Base-by-base conservation (phyloP, 176 grass and related monocot species). In the Eleusine coracana region DNA sequence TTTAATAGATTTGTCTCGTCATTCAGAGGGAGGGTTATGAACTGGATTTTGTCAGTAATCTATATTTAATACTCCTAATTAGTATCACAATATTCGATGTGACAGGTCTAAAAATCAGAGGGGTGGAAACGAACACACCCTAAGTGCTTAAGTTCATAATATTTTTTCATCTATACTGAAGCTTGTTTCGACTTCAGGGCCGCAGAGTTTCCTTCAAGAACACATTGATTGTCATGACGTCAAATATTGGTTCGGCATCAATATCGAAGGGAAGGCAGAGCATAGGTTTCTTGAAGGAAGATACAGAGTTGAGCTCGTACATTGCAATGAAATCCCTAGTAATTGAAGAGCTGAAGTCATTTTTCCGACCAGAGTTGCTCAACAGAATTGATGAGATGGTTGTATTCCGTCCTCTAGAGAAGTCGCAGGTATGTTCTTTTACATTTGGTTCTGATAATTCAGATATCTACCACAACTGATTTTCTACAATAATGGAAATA, bases 171-270 rank as follows among this genome's bases (percentile, higher is more conserved):
- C 87, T 79, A 72, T 78, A 68, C 68, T 81, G 39, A 17, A 67
- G 27, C 46, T 44, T 80, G 31, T 83, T 49, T 89, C 23, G 54
- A 84, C 16, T 93, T 68, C 82, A 99, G 96, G 96, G 96, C 48
- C 93, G 93, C 28, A 93, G 70, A 73, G 89, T 99, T 92, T 96
- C 96, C n/a, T 99, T 99, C 89, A 99, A 94, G 44, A 99, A 99
- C 50, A 93, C 96, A 55, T 93, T 96, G 85, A 96, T 99, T 91
- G 89, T 96, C 70, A 96, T 99, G 96, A 99, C 96, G 7, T 99
- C 93, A 27, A 99, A 99, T 71, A 83, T 96, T 69, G 96, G 96
- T 61, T 99, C 96, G 36, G 86, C 87, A 59, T 89, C 93, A 87
- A 99, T 96, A 85, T 90, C 91, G 1, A 86, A 86, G 0, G 96